These are phyloP conservation scores for Acanthamoeba culbertsoni DNA, from an alignment of 208 protist species.

Conservation along the genomic window DNA sequence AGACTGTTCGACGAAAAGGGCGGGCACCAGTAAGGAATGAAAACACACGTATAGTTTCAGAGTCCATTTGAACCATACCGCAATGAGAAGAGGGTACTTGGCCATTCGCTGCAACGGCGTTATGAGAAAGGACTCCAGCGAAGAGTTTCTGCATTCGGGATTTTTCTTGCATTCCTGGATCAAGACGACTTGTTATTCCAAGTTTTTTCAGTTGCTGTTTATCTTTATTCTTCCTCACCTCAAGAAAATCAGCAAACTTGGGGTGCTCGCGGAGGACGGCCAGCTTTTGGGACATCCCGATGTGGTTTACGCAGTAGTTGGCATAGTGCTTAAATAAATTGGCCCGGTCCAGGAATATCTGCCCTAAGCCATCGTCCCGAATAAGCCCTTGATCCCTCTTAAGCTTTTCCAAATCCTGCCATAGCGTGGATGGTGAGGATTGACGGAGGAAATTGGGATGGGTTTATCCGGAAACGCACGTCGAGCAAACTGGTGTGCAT, in stretches of 20 bases:
- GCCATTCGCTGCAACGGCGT: constrained; percentile 49
- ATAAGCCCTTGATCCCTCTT: background rate
- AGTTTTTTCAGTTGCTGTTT: background rate
- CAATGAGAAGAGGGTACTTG: constrained; percentile 21
- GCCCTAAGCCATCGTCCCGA: background rate
- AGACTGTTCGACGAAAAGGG: background rate
- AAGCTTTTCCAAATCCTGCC: background rate
- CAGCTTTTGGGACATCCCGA: background rate
- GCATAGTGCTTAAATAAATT: constrained; percentile 55
- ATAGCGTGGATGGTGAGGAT: background rate
- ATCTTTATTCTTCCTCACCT: background rate
- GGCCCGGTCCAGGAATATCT: constrained; percentile 3
- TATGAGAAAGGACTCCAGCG: constrained; percentile 50
- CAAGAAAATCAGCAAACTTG: constrained; percentile 38
- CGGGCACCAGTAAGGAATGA: background rate
- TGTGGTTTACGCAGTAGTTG: constrained; percentile 48
- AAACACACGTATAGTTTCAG: background rate
- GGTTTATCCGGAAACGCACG: background rate
- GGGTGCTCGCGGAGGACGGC: no score
- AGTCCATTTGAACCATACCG: background rate
- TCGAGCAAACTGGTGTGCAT: constrained; percentile 28
- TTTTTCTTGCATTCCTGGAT: constrained; percentile 14
- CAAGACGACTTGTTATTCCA: background rate
- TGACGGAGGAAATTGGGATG: no score
- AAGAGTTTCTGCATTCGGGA: background rate